phyloP scores from a whole-genome alignment of 345 rosid species.

The Dipteronia dyeriana region DNA sequence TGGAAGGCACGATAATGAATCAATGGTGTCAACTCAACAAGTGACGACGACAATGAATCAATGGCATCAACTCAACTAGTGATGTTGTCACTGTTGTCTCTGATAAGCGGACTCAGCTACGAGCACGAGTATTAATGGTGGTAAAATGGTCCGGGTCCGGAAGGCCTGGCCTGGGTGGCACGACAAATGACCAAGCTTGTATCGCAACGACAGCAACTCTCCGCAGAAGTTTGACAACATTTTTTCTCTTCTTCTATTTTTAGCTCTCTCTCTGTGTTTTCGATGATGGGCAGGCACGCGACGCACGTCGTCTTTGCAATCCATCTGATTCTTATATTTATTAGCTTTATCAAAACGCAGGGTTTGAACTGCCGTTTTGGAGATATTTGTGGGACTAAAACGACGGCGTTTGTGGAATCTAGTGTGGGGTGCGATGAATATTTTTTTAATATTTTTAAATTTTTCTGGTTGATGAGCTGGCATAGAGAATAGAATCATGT shows the following conservation, averaged over 20 bases:
- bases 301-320: background rate
- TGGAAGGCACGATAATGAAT: background rate
- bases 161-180: too few relatives aligned
- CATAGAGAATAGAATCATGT: background rate
- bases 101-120: background rate
- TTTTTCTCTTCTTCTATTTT: constrained; percentile 2
- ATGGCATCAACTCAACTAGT: background rate
- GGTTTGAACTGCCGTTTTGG: background rate
- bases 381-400: background rate
- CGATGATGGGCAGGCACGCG: background rate
- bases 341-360: background rate
- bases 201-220: constrained; percentile 36
- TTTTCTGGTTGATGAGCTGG: background rate
- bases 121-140: too few relatives aligned
- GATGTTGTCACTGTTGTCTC: background rate
- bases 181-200: constrained; percentile 48
- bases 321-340: background rate
- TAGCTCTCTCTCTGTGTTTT: background rate
- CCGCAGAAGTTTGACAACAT: constrained; percentile 40
- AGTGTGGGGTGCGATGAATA: background rate
- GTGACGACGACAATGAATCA: background rate
- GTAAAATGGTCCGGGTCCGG: too few relatives aligned
- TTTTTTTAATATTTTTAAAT: background rate
- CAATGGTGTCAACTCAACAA: background rate
- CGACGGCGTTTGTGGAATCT: constrained; percentile 13